These are phyloP conservation scores for Phoma herbarum DNA, from an alignment of 2,329 filamentous ascomycete genomes.

Conservation along the genomic window DNA sequence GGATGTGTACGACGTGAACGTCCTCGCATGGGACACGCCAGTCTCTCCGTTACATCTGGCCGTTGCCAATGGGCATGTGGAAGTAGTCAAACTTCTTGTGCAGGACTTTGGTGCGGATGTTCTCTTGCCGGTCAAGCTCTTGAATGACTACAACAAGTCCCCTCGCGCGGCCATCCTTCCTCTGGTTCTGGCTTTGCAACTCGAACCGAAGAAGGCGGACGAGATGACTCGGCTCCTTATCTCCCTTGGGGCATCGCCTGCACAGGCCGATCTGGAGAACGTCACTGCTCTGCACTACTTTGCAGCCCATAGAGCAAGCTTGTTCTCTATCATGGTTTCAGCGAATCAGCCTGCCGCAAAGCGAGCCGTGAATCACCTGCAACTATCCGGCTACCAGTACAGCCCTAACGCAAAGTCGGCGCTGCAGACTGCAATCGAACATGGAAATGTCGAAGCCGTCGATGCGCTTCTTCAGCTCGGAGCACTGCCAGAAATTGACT, in stretches of 20 bases:
- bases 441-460: slow-evolving; percentile 16
- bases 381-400: slow-evolving; percentile 52
- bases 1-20: slow-evolving; percentile 81
- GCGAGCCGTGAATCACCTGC: slow-evolving; percentile 72
- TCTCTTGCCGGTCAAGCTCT: slow-evolving; percentile 75
- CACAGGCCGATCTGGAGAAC: slow-evolving; percentile 73
- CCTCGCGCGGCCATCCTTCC: slow-evolving; percentile 72
- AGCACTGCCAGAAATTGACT: slow-evolving; percentile 67
- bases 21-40: slow-evolving; percentile 80
- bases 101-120: slow-evolving; percentile 78
- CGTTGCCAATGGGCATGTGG: slow-evolving; percentile 74
- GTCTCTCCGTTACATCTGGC: slow-evolving; percentile 81
- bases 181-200: slow-evolving; percentile 70
- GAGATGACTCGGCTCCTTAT: slow-evolving; percentile 72
- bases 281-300: slow-evolving; percentile 69
- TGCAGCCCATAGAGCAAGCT: slow-evolving; percentile 21
- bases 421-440: slow-evolving; percentile 63
- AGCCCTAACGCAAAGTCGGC: slow-evolving; percentile 56
- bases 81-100: slow-evolving; percentile 74
- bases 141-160: slow-evolving; percentile 57
- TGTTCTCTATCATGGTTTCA: slow-evolving; percentile 59
- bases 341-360: slow-evolving; percentile 69
- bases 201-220: slow-evolving; percentile 70
- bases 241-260: slow-evolving; percentile 73
- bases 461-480: slow-evolving; percentile 67